phyloP scores from a whole-genome alignment of 257 asterid species.

The Penstemon davidsonii region DNA sequence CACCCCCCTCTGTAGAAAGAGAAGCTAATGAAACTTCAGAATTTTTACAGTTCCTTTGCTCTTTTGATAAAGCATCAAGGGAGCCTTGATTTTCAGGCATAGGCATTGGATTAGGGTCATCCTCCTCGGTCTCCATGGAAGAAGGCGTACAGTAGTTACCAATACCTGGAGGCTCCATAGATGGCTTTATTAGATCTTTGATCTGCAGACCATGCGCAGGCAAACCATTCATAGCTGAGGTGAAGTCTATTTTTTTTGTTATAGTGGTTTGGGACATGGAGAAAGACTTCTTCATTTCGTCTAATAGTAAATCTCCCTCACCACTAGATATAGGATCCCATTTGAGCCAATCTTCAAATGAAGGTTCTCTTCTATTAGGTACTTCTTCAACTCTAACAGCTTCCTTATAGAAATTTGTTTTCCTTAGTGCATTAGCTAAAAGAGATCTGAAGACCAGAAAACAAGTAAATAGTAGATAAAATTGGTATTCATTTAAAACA shows the following conservation, averaged over 20 bases:
- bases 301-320: constrained; percentile 83
- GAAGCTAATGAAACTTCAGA: constrained; percentile 17
- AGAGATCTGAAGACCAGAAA: constrained; percentile 55
- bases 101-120: constrained; percentile 31
- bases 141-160: constrained; percentile 22
- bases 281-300: constrained; percentile 78
- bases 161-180: constrained; percentile 30
- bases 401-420: constrained; percentile 65
- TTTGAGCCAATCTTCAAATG: constrained; percentile 66
- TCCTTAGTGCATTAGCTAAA: constrained; percentile 64
- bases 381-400: constrained; percentile 70
- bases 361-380: constrained; percentile 40
- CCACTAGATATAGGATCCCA: constrained; percentile 98
- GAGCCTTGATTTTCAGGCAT: constrained; percentile 25
- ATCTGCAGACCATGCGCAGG: constrained; percentile 71
- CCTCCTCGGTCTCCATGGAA: constrained; percentile 38
- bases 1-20: constrained; percentile 29
- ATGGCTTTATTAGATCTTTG: constrained; percentile 44
- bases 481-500: not conserved
- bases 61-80: constrained; percentile 18
- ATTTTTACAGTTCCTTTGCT: constrained; percentile 21
- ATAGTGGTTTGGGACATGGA: constrained; percentile 37
- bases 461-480: not conserved
- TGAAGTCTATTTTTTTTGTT: constrained; percentile 42
- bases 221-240: constrained; percentile 55